Evolutionary conservation across 345 rosid species (phyloP).

Genomic region (Populus pruinosa): DNA sequence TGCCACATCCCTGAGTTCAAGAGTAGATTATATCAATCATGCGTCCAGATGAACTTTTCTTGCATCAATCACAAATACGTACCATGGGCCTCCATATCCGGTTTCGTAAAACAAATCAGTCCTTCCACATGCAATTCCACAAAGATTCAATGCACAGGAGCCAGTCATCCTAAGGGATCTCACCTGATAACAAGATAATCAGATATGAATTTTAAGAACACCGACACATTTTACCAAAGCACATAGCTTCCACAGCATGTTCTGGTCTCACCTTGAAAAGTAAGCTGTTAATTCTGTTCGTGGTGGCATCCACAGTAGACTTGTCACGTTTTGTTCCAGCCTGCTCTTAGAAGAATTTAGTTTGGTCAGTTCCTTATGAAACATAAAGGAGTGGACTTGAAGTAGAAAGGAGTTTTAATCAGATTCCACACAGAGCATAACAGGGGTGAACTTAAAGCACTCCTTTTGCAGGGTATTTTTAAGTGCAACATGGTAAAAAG

Average conservation of each 20-base stretch:
- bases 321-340: constrained; percentile 79
- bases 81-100: constrained; percentile 97
- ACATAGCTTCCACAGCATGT: not conserved
- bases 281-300: constrained; percentile 72
- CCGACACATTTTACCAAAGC: constrained; percentile 1
- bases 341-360: constrained; percentile 39
- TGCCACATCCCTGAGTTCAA: constrained; percentile 77
- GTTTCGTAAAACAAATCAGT: constrained; percentile 72
- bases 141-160: constrained; percentile 91
- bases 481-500: not conserved
- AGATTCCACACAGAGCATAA: not conserved
- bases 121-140: constrained; percentile 91
- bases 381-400: not conserved
- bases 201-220: not conserved
- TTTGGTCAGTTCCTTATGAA: constrained; percentile 13
- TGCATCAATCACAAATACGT: constrained; percentile 3
- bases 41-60: not conserved
- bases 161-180: constrained; percentile 91
- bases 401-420: not conserved
- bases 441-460: not conserved
- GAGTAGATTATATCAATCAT: constrained; percentile 2
- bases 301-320: constrained; percentile 60
- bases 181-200: constrained; percentile 51
- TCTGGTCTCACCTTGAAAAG: constrained; percentile 62
- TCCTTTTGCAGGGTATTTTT: not conserved